These are phyloP conservation scores for Oenanthe sinensis DNA, from an alignment of 129 eudicot genomes.

Conservation along the genomic window DNA sequence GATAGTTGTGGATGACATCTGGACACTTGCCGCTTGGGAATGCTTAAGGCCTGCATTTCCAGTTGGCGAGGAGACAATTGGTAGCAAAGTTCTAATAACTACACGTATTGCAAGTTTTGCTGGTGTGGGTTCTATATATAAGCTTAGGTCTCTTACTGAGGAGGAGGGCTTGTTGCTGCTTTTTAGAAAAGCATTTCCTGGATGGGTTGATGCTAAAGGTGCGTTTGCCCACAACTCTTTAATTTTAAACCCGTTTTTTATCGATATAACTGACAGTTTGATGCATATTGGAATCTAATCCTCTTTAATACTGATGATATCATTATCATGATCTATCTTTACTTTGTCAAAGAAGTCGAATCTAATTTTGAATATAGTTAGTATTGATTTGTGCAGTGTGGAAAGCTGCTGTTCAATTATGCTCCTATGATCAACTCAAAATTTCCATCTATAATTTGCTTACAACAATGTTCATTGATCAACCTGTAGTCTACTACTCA, in stretches of 20 bases:
- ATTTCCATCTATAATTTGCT: too few relatives aligned
- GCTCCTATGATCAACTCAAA: too few relatives aligned
- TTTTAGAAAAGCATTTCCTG: constrained; percentile 9
- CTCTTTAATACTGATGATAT: too few relatives aligned
- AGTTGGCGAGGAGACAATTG: constrained; percentile 3
- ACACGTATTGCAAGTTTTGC: neutral
- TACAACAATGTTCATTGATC: too few relatives aligned
- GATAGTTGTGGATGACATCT: constrained; percentile 5
- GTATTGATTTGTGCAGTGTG: neutral
- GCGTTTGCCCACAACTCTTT: neutral
- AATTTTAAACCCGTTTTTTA: neutral
- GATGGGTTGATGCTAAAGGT: neutral
- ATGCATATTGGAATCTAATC: neutral
- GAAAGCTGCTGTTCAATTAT: too few relatives aligned
- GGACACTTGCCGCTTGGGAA: constrained; percentile 12
- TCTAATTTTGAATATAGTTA: neutral
- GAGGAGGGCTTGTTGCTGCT: constrained; percentile 8
- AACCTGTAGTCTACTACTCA: too few relatives aligned
- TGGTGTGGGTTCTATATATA: neutral
- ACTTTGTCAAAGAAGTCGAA: too few relatives aligned
- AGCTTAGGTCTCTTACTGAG: neutral
- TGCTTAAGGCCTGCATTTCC: constrained; percentile 16
- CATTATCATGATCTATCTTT: too few relatives aligned
- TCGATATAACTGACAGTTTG: neutral
- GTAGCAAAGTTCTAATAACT: constrained; percentile 1